Conservation (phyloP, 805 yeast species). For the Ogataea corticis region DNA sequence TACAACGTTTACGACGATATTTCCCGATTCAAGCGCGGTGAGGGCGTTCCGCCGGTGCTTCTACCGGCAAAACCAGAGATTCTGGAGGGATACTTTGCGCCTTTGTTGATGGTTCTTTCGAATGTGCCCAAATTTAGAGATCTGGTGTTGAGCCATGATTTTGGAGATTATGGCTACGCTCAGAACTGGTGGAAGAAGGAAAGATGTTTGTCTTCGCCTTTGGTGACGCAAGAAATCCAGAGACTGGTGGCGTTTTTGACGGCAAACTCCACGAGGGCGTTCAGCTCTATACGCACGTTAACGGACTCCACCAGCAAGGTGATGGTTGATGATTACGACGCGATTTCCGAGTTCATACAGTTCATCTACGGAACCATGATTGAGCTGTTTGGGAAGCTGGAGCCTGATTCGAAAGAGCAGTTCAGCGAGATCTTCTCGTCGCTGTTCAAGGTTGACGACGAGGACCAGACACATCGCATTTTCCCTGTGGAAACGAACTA, state of each 20-base stretch:
- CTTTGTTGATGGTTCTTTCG: constrained; percentile 41
- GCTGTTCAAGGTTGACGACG: constrained; percentile 14
- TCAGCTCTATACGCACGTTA: constrained; percentile 39
- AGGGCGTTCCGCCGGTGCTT: constrained; percentile 33
- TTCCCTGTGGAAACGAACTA: constrained; percentile 38
- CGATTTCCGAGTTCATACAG: constrained; percentile 29
- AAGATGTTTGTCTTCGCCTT: constrained; percentile 26
- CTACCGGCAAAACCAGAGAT: constrained; percentile 36
- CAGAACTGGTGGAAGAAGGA: constrained; percentile 42
- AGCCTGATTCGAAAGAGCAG: constrained; percentile 13
- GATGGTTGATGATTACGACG: constrained; percentile 30
- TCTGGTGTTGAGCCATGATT: constrained; percentile 33
- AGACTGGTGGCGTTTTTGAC: constrained; percentile 39
- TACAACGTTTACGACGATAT: constrained; percentile 37
- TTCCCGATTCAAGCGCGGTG: constrained; percentile 25
- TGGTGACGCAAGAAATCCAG: constrained; percentile 39
- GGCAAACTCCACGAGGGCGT: constrained; percentile 37
- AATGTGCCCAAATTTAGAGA: constrained; percentile 37
- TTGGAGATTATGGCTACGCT: constrained; percentile 36
- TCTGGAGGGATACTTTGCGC: constrained; percentile 43
- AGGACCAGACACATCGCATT: constrained; percentile 25
- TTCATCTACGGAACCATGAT: constrained; percentile 23
- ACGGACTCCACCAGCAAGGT: constrained; percentile 32
- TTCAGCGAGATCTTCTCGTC: constrained; percentile 22
- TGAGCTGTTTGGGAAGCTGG: constrained; percentile 20